These are phyloP conservation scores for Aspergillus sp. DNA, from an alignment of 2,329 filamentous ascomycete genomes.

Conservation along the genomic window DNA sequence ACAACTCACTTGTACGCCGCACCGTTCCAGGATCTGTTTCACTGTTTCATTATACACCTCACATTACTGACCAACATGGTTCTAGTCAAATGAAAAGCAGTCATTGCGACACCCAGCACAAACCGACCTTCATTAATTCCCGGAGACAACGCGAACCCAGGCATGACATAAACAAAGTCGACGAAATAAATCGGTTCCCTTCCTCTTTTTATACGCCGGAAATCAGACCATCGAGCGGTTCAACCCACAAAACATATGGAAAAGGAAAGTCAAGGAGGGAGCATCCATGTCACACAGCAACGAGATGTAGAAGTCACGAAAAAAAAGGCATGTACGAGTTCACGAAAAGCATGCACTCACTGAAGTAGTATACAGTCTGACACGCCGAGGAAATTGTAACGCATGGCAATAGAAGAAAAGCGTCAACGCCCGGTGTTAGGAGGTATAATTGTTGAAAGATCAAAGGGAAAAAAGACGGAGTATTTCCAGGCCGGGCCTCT, in stretches of 20 bases:
- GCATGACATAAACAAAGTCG: constrained; percentile 19
- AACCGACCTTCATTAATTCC: constrained; percentile 20
- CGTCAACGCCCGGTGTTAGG: constrained; percentile 6
- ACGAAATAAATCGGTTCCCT: constrained; percentile 23
- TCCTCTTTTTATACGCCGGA: constrained; percentile 30
- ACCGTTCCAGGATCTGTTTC: no score
- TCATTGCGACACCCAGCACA: not conserved
- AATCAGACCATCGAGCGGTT: constrained; percentile 9
- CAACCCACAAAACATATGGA: constrained; percentile 7
- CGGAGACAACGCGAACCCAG: constrained; percentile 19
- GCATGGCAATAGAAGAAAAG: constrained; percentile 12
- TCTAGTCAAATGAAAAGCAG: constrained; percentile 5
- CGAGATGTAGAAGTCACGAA: constrained; percentile 13
- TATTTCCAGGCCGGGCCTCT: constrained; percentile 15
- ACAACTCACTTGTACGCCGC: not conserved
- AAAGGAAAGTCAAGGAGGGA: constrained; percentile 5
- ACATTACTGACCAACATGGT: constrained; percentile 10
- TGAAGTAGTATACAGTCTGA: constrained; percentile 25
- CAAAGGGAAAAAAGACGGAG: constrained; percentile 9
- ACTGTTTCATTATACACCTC: no score
- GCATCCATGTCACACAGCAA: constrained; percentile 14
- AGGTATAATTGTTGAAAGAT: constrained; percentile 15
- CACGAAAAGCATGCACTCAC: constrained; percentile 18
- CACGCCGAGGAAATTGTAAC: constrained; percentile 22
- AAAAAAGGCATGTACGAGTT: constrained; percentile 7